phyloP scores from a whole-genome alignment of 345 rosid species.

The Rhodamnia argentea region DNA sequence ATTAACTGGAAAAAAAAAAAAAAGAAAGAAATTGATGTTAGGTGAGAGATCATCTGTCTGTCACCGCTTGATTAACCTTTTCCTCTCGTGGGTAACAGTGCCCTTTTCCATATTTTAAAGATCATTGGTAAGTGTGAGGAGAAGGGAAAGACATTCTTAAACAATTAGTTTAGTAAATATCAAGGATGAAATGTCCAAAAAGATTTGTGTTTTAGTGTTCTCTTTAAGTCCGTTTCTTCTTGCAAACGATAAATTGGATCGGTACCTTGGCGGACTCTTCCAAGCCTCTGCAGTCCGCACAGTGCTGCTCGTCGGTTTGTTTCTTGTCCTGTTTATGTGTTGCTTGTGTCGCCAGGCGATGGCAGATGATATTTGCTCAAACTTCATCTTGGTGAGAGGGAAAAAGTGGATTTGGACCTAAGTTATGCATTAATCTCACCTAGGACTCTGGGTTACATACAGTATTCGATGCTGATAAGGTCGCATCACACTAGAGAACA shows the following conservation, averaged over 20 bases:
- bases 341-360: not conserved
- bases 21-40: not conserved
- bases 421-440: not conserved
- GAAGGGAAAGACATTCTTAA: not conserved
- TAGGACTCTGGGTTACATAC: not conserved
- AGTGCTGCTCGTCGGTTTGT: not conserved
- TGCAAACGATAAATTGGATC: not conserved
- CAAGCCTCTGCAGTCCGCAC: constrained; percentile 2
- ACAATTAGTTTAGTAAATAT: not conserved
- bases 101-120: not conserved
- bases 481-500: not conserved
- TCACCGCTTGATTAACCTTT: not conserved
- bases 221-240: not conserved
- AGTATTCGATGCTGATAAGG: not conserved
- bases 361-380: not conserved
- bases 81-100: not conserved
- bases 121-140: not conserved
- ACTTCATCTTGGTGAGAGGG: not conserved
- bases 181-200: not conserved
- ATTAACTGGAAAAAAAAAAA: not conserved
- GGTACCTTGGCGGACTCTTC: not conserved
- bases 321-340: not conserved
- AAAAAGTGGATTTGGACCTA: not conserved
- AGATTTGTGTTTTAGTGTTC: not conserved
- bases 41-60: not conserved